These are phyloP conservation scores for Irpex sp. DNA, from an alignment of 1,284 basidiomycete genomes.

Conservation along the genomic window DNA sequence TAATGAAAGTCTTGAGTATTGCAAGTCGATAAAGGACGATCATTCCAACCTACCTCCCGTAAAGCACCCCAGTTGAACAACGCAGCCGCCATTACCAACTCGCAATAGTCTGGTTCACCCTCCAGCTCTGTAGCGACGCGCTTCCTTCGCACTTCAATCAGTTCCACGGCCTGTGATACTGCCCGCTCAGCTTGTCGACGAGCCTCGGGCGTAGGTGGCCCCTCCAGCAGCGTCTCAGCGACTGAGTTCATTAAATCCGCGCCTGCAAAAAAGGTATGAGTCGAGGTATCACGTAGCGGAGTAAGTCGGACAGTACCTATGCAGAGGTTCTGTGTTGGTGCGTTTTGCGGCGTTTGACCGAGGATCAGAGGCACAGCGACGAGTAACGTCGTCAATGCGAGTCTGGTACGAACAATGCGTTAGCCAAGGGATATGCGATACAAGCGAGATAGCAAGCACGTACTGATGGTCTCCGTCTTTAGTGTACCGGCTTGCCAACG, in stretches of 20 bases:
- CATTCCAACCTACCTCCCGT: constrained; percentile 33
- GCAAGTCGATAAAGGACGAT: neutral
- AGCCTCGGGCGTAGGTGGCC: constrained; percentile 41
- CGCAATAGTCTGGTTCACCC: constrained; percentile 39
- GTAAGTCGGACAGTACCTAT: constrained; percentile 39
- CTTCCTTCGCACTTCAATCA: constrained; percentile 38
- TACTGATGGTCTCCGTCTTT: constrained; percentile 58
- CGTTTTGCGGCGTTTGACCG: constrained; percentile 27
- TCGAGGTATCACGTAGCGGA: neutral
- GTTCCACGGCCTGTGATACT: constrained; percentile 51
- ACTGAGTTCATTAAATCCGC: constrained; percentile 71
- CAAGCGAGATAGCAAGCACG: constrained; percentile 22
- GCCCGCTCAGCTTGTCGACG: constrained; percentile 57
- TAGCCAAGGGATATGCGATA: neutral
- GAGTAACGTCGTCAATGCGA: neutral
- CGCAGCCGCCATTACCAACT: constrained; percentile 53
- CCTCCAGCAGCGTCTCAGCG: constrained; percentile 53
- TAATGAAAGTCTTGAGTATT: constrained; percentile 19
- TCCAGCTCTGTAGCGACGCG: constrained; percentile 15
- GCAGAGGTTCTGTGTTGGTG: constrained; percentile 52
- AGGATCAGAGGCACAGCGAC: neutral
- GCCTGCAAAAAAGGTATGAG: constrained; percentile 32
- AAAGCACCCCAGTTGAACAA: constrained; percentile 59
- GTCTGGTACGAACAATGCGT: neutral
- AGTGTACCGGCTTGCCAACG: constrained; percentile 62